phyloP scores from a whole-genome alignment of 139 green algal genomes.

The Picocystis salinarum region DNA sequence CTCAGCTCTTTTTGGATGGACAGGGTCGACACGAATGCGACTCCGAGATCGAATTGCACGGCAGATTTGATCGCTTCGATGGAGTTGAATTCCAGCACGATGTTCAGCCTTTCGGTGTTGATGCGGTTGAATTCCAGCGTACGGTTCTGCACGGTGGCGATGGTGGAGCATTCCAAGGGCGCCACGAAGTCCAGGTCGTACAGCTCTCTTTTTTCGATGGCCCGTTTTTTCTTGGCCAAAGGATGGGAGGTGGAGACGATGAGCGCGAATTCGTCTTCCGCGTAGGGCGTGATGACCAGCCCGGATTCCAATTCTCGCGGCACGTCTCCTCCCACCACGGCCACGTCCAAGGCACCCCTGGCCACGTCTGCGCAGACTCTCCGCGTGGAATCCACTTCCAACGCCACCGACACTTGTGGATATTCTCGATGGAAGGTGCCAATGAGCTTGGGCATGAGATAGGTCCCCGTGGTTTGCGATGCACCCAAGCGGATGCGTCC shows the following conservation, averaged over 20 bases:
- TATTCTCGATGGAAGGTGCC: conserved; percentile 1
- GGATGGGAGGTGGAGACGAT: conserved; percentile 14
- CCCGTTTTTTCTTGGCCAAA: conserved; percentile 4
- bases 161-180: conserved; percentile 12
- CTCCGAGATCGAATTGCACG: conserved; percentile 18
- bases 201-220: no score
- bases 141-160: conserved; percentile 8
- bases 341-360: conserved; percentile 14
- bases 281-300: conserved; percentile 9
- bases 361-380: conserved; percentile 13
- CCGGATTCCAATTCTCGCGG: conserved; percentile 9
- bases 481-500: conserved; percentile 16
- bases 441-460: conserved; percentile 23
- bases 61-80: conserved; percentile 29
- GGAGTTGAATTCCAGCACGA: conserved; percentile 22
- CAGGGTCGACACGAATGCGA: conserved; percentile 14
- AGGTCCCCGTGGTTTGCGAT: conserved; percentile 22
- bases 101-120: conserved; percentile 8
- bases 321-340: conserved; percentile 24
- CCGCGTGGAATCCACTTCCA: conserved; percentile 14
- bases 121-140: conserved; percentile 14
- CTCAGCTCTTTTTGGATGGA: conserved; percentile 20
- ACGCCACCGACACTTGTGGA: conserved; percentile 10
- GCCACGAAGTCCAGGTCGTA: conserved; percentile 15
- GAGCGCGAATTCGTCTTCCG: conserved; percentile 21